Percentiles rank a stretch among this genome's conserved stretches.
Conservation (phyloP, 1,284 basidiomycete genomes). For the Heterobasidion occidentale region DNA sequence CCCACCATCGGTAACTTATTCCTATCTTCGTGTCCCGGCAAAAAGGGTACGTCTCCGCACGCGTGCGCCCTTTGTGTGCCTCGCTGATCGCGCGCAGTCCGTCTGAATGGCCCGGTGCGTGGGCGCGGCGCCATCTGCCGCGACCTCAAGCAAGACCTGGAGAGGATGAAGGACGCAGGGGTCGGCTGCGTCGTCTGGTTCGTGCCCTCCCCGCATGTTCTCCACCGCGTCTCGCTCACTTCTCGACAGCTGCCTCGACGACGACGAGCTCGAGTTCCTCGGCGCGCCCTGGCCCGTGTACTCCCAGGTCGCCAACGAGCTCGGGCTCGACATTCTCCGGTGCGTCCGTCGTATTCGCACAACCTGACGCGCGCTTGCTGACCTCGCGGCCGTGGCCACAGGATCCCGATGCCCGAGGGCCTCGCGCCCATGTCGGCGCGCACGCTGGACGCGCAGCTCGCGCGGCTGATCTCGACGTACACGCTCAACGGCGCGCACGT, state of each 20-base stretch:
- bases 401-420: conserved; percentile 89
- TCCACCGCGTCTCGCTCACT: background rate
- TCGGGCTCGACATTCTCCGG: conserved; percentile 74
- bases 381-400: conserved; percentile 17
- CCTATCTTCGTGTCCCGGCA: conserved; percentile 92
- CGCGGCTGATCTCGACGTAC: conserved; percentile 63
- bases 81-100: conserved; percentile 39
- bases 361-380: background rate
- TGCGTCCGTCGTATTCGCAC: conserved; percentile 16
- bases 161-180: conserved; percentile 69
- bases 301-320: conserved; percentile 45
- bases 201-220: conserved; percentile 11
- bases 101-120: conserved; percentile 74
- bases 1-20: conserved; percentile 85
- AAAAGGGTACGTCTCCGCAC: conserved; percentile 55
- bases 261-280: conserved; percentile 78
- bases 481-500: conserved; percentile 71
- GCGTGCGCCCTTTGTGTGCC: background rate
- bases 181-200: conserved; percentile 83
- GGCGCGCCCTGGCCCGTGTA: conserved; percentile 84
- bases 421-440: conserved; percentile 67
- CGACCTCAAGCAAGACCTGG: conserved; percentile 73
- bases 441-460: conserved; percentile 66
- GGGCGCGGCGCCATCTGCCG: conserved; percentile 83
- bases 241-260: conserved; percentile 62